Evolutionary conservation across 2,329 filamentous ascomycete species (phyloP).

Genomic region (Fusarium sp.): DNA sequence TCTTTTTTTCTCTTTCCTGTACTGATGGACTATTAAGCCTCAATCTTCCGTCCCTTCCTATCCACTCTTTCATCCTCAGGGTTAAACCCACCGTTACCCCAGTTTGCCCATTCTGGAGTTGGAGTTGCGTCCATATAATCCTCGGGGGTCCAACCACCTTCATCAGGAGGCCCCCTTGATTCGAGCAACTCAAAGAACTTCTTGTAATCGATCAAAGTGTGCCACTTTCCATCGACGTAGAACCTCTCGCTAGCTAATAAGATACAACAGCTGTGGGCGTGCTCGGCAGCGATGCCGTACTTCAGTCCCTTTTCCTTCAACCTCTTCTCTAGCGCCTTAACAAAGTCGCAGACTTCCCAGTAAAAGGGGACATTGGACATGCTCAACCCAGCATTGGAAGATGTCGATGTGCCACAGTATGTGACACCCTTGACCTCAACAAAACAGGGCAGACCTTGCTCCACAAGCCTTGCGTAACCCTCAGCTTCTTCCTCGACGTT

Average conservation of each 20-base stretch:
- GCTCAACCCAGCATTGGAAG: constrained; percentile 84
- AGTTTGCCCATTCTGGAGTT: constrained; percentile 86
- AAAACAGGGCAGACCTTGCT: constrained; percentile 87
- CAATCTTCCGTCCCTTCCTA: constrained; percentile 79
- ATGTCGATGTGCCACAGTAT: constrained; percentile 91
- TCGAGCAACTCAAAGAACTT: constrained; percentile 88
- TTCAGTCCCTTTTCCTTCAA: constrained; percentile 74
- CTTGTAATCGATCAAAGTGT: constrained; percentile 90
- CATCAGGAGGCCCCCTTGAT: constrained; percentile 62
- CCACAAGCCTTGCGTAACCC: constrained; percentile 90
- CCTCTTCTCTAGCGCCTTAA: constrained; percentile 75
- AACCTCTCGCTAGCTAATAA: constrained; percentile 87
- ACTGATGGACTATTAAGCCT: constrained; percentile 39
- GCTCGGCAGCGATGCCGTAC: constrained; percentile 94
- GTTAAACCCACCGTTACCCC: constrained; percentile 95
- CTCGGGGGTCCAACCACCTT: constrained; percentile 62
- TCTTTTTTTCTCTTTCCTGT: background rate
- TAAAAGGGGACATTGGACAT: constrained; percentile 99
- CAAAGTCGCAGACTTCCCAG: constrained; percentile 86
- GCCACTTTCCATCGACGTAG: constrained; percentile 80
- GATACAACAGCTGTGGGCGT: constrained; percentile 93
- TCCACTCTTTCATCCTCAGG: constrained; percentile 88
- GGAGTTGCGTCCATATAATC: constrained; percentile 18
- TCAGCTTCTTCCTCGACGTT: constrained; percentile 93
- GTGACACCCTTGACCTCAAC: constrained; percentile 97